Percentiles rank a stretch among this genome's conserved stretches.
Evolutionary conservation across 208 protist species (phyloP).

Genomic region (Trypanosomatidae sp.): DNA sequence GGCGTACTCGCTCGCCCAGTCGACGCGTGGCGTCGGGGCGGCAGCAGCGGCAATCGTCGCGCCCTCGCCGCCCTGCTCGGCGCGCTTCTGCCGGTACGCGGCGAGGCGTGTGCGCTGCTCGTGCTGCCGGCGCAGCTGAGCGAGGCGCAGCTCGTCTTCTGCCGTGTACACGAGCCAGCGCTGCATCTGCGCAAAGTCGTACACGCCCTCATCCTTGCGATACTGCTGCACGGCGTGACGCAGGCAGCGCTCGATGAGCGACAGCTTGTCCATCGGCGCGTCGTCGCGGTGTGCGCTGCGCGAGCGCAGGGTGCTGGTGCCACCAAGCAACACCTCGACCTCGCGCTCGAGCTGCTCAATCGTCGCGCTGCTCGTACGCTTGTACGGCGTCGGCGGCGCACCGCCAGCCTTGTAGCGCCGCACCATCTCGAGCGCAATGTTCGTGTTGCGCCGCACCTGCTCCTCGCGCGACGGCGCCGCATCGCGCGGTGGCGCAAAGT

Average conservation of each 20-base stretch:
- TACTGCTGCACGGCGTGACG: slow-evolving; percentile 87
- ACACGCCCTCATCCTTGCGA: slow-evolving; percentile 83
- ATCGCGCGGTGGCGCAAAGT: slow-evolving; percentile 44
- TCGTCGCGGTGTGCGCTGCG: slow-evolving; percentile 58
- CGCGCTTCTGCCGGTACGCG: slow-evolving; percentile 53
- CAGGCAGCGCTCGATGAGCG: slow-evolving; percentile 85
- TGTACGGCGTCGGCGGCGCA: slow-evolving; percentile 52
- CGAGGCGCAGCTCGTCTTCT: slow-evolving; percentile 71
- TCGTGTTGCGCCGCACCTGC: slow-evolving; percentile 82
- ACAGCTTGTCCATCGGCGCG: slow-evolving; percentile 85
- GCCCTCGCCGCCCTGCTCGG: slow-evolving; percentile 40
- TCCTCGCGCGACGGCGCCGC: slow-evolving; percentile 45
- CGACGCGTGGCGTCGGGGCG: too few species aligned
- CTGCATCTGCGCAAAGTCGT: slow-evolving; percentile 71
- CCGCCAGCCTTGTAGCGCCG: slow-evolving; percentile 81
- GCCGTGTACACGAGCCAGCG: slow-evolving; percentile 89
- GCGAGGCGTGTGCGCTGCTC: slow-evolving; percentile 66
- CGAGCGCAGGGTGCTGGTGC: slow-evolving; percentile 62
- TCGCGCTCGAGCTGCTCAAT: slow-evolving; percentile 85
- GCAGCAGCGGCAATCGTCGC: slow-evolving; percentile 42
- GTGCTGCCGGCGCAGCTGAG: slow-evolving; percentile 55
- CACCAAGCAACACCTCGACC: slow-evolving; percentile 79
- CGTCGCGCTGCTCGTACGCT: slow-evolving; percentile 55
- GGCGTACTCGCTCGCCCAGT: slow-evolving; percentile 73
- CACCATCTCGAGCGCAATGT: slow-evolving; percentile 85